Conservation (phyloP, 2,329 filamentous ascomycete genomes). For the Paraphoma sp. region DNA sequence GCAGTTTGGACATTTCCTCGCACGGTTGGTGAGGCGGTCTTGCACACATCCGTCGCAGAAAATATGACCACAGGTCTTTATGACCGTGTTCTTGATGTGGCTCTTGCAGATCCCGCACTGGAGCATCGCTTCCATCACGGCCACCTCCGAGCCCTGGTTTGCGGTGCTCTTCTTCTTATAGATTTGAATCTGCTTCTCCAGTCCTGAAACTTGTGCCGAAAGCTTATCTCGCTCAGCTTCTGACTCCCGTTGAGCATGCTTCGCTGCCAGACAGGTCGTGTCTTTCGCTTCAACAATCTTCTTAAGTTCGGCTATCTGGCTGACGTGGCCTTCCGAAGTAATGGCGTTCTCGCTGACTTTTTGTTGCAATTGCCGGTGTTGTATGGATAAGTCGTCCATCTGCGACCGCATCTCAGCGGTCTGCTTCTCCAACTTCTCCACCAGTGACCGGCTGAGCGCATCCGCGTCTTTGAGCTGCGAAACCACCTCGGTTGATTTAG, state of each 20-base stretch:
- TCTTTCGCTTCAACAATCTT: conserved; percentile 80
- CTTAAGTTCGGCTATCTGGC: conserved; percentile 79
- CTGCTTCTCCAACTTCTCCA: conserved; percentile 90
- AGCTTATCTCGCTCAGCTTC: conserved; percentile 80
- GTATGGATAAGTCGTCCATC: conserved; percentile 71
- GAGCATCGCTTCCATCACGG: conserved; percentile 79
- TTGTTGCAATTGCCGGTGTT: conserved; percentile 78
- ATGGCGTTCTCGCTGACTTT: conserved; percentile 73
- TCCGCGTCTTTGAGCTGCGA: conserved; percentile 92
- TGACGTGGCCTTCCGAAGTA: conserved; percentile 73
- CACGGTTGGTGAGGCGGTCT: conserved; percentile 84
- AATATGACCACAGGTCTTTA: conserved; percentile 93
- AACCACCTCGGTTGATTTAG: conserved; percentile 92
- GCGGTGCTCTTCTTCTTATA: conserved; percentile 85
- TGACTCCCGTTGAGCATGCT: conserved; percentile 64
- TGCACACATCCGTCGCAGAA: conserved; percentile 93
- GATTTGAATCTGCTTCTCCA: conserved; percentile 81
- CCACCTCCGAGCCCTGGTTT: conserved; percentile 82
- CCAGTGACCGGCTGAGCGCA: conserved; percentile 73
- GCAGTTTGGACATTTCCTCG: conserved; percentile 95
- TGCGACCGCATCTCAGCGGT: conserved; percentile 81
- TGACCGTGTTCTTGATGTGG: conserved; percentile 90
- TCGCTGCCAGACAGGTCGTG: conserved; percentile 68
- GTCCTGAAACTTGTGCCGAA: conserved; percentile 76
- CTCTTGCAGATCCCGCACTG: conserved; percentile 92